A percentile compares a stretch with the other conserved stretches of the same genome.
Evolutionary conservation across 2,329 filamentous ascomycete species (phyloP).

Genomic region (Calonectria henricotiae): DNA sequence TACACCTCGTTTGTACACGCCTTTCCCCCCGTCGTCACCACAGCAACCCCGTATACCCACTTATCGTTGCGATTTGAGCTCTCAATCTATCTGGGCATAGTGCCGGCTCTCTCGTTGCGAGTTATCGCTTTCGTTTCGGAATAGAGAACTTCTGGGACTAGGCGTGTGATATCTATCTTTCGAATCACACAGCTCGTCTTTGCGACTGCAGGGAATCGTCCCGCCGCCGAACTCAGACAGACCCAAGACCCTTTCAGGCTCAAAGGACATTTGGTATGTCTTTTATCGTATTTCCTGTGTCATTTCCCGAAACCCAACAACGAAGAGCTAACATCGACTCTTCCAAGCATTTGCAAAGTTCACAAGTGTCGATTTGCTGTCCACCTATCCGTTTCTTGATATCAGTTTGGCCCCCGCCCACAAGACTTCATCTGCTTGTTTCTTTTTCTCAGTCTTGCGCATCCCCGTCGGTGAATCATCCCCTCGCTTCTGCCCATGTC

Average conservation of each 20-base stretch:
- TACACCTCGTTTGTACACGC: not conserved
- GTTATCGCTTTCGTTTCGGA: not conserved
- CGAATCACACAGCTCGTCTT: slow-evolving; percentile 4
- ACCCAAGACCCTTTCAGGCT: not conserved
- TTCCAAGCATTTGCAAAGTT: not conserved
- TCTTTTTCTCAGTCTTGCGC: slow-evolving; percentile 3
- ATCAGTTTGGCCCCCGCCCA: slow-evolving; percentile 13
- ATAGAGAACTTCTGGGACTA: not conserved
- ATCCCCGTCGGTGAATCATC: slow-evolving; percentile 19
- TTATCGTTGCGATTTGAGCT: not conserved
- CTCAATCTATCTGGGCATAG: slow-evolving; percentile 5
- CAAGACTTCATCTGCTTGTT: not conserved
- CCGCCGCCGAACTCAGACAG: not conserved
- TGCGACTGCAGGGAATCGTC: not conserved
- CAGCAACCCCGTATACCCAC: slow-evolving; percentile 22
- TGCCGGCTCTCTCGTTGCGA: not conserved
- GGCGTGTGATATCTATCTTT: slow-evolving; percentile 4
- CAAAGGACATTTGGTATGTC: slow-evolving; percentile 3
- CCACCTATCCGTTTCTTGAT: slow-evolving; percentile 3
- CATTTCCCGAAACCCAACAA: not conserved
- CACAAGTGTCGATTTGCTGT: not conserved
- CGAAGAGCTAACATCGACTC: not conserved
- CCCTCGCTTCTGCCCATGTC: not conserved
- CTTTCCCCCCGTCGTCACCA: slow-evolving; percentile 22
- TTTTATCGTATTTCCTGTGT: not conserved